A percentile compares a stretch with the other conserved stretches of the same genome.
Evolutionary conservation across 2,329 filamentous ascomycete genomes (phyloP).

Genomic region (Ceratocystis eucalypticola): DNA sequence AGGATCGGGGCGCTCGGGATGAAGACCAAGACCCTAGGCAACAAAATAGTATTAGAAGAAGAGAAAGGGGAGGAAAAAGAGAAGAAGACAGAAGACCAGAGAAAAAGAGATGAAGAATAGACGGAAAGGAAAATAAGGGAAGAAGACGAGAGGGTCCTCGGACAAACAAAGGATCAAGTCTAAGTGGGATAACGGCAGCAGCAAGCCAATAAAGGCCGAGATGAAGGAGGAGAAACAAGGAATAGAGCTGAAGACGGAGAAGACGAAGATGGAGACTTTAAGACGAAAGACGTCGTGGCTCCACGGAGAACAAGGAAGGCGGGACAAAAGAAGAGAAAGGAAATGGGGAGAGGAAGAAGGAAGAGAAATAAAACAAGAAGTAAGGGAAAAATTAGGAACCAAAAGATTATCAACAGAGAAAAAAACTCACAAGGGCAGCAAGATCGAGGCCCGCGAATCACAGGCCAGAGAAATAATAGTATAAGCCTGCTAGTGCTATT

Average conservation of each 20-base stretch:
- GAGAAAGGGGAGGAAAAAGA: neutral
- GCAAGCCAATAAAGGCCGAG: constrained; percentile 6
- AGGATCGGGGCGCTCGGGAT: too few relatives aligned
- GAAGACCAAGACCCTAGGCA: too few relatives aligned
- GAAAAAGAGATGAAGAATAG: neutral
- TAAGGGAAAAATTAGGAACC: neutral
- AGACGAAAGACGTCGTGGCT: neutral
- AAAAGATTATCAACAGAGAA: constrained; percentile 6
- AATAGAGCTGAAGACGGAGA: neutral
- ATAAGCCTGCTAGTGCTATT: neutral
- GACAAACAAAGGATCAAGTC: neutral
- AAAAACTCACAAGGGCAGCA: neutral
- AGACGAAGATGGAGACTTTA: neutral
- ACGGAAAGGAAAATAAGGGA: neutral
- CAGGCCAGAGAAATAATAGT: constrained; percentile 6
- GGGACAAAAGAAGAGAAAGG: neutral
- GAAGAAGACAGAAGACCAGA: neutral
- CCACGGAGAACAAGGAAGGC: neutral
- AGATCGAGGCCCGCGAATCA: constrained; percentile 10
- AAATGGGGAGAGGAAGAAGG: neutral
- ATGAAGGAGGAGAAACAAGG: neutral
- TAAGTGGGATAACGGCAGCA: neutral
- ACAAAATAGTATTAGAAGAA: neutral
- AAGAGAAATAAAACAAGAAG: neutral
- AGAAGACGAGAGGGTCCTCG: neutral